These are phyloP conservation scores for Hirsutella thompsonii DNA, from an alignment of 2,329 filamentous ascomycete genomes.

Conservation along the genomic window DNA sequence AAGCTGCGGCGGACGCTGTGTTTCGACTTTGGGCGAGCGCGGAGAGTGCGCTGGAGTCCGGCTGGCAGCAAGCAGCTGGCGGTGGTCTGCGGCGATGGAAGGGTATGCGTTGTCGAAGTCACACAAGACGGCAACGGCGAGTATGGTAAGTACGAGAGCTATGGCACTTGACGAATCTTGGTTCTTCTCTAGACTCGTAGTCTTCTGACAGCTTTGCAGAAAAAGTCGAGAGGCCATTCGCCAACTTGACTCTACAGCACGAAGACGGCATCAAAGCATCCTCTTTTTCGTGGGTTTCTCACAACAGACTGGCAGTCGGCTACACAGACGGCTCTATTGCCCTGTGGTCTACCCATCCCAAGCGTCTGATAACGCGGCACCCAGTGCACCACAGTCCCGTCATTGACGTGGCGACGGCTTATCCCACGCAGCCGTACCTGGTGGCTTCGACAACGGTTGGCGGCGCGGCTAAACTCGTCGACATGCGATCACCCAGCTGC, in stretches of 20 bases:
- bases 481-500: slow-evolving; percentile 36
- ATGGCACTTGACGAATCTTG: too few relatives aligned
- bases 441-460: slow-evolving; percentile 42
- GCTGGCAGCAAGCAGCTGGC: slow-evolving; percentile 29
- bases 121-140: slow-evolving; percentile 14
- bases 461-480: slow-evolving; percentile 37
- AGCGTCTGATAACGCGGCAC: slow-evolving; percentile 34
- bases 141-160: slow-evolving; percentile 32
- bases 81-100: slow-evolving; percentile 37
- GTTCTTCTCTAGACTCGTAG: too few relatives aligned
- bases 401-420: slow-evolving; percentile 41
- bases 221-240: slow-evolving; percentile 29
- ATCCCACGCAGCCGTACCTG: slow-evolving; percentile 42
- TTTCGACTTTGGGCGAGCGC: slow-evolving; percentile 36
- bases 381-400: slow-evolving; percentile 40
- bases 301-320: slow-evolving; percentile 41
- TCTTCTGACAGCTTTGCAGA: slow-evolving; percentile 24
- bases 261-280: slow-evolving; percentile 37
- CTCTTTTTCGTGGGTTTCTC: slow-evolving; percentile 40
- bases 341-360: slow-evolving; percentile 42
- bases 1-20: slow-evolving; percentile 30
- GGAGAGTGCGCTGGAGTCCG: slow-evolving; percentile 41
- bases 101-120: slow-evolving; percentile 31
- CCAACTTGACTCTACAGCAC: slow-evolving; percentile 27
- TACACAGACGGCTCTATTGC: slow-evolving; percentile 43